phyloP scores from a whole-genome alignment of 768 basidiomycete genomes.

The Trametes gibbosa region DNA sequence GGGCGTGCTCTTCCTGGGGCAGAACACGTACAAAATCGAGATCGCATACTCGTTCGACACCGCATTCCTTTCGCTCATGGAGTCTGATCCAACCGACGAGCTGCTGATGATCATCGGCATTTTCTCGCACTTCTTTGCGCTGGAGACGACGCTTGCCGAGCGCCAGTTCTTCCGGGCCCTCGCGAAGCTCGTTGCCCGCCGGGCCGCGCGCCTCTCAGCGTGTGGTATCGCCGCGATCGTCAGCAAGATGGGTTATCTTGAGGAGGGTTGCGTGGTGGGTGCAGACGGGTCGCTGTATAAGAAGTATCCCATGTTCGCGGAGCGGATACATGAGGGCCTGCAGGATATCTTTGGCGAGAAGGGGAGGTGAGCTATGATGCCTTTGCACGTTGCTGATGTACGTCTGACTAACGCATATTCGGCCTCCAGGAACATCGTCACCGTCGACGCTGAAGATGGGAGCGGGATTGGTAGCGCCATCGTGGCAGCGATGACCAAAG shows the following conservation, averaged over 20 bases:
- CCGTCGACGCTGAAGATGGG: constrained; percentile 85
- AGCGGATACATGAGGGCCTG: constrained; percentile 89
- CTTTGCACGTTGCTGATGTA: background rate
- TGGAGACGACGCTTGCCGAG: constrained; percentile 95
- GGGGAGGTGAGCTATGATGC: constrained; percentile 73
- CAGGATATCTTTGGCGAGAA: constrained; percentile 96
- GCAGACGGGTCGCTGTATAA: constrained; percentile 97
- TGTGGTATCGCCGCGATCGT: constrained; percentile 98
- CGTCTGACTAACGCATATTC: background rate
- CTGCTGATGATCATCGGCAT: constrained; percentile 96
- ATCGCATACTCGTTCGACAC: constrained; percentile 92
- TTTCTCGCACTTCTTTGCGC: constrained; percentile 94
- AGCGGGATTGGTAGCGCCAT: constrained; percentile 96
- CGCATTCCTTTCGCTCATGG: constrained; percentile 95
- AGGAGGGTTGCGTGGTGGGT: constrained; percentile 85
- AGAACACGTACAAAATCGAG: constrained; percentile 98
- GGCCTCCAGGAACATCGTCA: constrained; percentile 57
- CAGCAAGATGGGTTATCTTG: constrained; percentile 89
- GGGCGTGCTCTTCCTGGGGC: constrained; percentile 95
- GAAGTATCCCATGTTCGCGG: constrained; percentile 96
- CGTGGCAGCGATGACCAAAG: constrained; percentile 95
- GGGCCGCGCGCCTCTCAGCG: constrained; percentile 87
- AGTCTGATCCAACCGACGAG: constrained; percentile 95
- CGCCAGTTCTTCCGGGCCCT: constrained; percentile 96
- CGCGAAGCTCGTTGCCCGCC: constrained; percentile 82